A percentile compares a stretch with the other conserved stretches of the same genome.
Conservation (phyloP, 108 stramenopile species). For the Craspedostauros australis region DNA sequence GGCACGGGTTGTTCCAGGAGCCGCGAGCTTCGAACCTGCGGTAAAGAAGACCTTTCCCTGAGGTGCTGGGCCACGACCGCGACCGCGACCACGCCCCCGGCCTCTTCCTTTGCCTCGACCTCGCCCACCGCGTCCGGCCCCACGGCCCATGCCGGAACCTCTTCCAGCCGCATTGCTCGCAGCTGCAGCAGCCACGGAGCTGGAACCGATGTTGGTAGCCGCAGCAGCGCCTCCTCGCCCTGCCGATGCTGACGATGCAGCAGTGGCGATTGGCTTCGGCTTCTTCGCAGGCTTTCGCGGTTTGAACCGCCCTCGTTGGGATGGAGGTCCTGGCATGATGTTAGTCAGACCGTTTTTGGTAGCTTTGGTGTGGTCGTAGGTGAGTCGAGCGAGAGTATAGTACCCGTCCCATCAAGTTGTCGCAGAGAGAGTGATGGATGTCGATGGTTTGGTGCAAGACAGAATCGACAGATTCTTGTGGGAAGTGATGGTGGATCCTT, state of each 20-base stretch:
- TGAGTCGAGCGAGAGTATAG: too few relatives aligned
- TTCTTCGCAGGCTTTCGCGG: constrained; percentile 66
- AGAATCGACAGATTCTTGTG: too few relatives aligned
- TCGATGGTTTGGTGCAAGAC: too few relatives aligned
- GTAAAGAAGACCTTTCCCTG: constrained; percentile 77
- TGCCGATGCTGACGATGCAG: constrained; percentile 9
- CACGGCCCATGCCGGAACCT: constrained; percentile 16
- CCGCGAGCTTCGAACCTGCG: constrained; percentile 23
- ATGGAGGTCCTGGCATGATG: constrained; percentile 38
- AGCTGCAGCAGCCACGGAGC: constrained; percentile 12
- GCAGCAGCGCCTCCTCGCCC: constrained; percentile 1
- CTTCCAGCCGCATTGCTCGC: constrained; percentile 2
- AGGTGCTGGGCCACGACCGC: constrained; percentile 48
- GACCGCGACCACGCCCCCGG: constrained; percentile 31
- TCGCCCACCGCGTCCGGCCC: constrained; percentile 31
- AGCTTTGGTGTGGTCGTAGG: too few relatives aligned
- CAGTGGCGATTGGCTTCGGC: constrained; percentile 7
- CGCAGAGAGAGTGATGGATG: too few relatives aligned
- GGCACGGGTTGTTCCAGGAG: constrained; percentile 2
- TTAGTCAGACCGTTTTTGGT: too few relatives aligned
- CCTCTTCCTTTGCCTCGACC: constrained; percentile 38
- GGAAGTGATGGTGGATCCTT: too few relatives aligned
- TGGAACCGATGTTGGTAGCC: not conserved
- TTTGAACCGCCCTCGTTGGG: constrained; percentile 80
- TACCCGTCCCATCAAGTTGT: too few relatives aligned